phyloP scores from a whole-genome alignment of 163 green algal species.

The Scenedesmus sp. region DNA sequence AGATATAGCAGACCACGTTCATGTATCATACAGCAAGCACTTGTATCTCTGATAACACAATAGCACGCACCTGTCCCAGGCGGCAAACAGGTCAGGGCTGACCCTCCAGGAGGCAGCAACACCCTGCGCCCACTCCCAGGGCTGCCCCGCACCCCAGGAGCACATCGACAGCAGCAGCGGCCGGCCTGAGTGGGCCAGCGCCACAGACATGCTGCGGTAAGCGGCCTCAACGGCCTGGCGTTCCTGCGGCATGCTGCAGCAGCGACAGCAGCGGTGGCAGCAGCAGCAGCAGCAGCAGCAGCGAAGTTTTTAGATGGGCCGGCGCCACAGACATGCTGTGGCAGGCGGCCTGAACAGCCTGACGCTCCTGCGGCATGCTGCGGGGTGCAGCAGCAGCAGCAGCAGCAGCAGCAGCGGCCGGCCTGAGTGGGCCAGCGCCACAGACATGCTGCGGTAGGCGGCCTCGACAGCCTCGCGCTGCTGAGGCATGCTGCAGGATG shows the following conservation, averaged over 20 bases:
- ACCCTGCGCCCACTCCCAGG: conserved; percentile 78
- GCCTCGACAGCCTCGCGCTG: conserved; percentile 28
- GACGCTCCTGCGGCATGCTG: no score
- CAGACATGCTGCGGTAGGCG: conserved; percentile 75
- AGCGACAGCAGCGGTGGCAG: no score
- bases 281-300: not conserved
- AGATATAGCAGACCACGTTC: no score
- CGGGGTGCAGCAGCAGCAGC: not conserved
- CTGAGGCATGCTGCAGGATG: not conserved
- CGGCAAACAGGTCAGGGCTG: conserved; percentile 70
- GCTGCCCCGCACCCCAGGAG: conserved; percentile 78
- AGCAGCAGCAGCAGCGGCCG: conserved; percentile 83
- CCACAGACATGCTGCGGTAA: conserved; percentile 79
- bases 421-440: conserved; percentile 77
- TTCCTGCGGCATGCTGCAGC: conserved; percentile 54
- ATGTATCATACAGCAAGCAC: no score
- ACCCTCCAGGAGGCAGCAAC: conserved; percentile 84
- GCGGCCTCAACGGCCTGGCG: conserved; percentile 40
- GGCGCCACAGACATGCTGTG: no score
- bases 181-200: conserved; percentile 75
- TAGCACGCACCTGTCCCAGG: conserved; percentile 57
- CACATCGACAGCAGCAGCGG: conserved; percentile 86
- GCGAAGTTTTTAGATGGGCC: not conserved
- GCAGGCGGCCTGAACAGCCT: no score
- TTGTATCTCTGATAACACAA: not conserved